Evolutionary conservation across 2,329 filamentous ascomycete species (phyloP).

Genomic region (Xylariaceae sp.): DNA sequence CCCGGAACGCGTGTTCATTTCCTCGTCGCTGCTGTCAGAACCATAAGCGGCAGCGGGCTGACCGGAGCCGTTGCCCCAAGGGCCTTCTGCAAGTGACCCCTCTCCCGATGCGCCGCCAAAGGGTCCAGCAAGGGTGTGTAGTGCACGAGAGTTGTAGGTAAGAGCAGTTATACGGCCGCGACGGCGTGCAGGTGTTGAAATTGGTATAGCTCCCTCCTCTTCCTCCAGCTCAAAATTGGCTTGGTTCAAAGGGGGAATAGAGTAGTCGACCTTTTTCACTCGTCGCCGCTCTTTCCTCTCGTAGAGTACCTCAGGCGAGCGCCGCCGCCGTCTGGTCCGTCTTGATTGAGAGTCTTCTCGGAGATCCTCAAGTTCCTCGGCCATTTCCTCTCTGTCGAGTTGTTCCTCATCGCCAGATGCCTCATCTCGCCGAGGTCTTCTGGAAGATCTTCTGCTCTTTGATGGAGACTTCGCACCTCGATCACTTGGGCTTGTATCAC

Average conservation of each 20-base stretch:
- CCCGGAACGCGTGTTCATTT: slow-evolving; percentile 63
- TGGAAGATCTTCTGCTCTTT: slow-evolving; percentile 39
- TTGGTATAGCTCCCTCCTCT: slow-evolving; percentile 55
- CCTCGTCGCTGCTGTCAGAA: slow-evolving; percentile 96
- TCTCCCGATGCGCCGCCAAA: slow-evolving; percentile 82
- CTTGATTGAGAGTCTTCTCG: slow-evolving; percentile 51
- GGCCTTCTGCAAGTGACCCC: slow-evolving; percentile 67
- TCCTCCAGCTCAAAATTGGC: slow-evolving; percentile 72
- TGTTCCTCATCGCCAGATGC: slow-evolving; percentile 56
- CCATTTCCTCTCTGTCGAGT: slow-evolving; percentile 61
- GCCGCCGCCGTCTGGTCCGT: slow-evolving; percentile 41
- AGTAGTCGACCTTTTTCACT: slow-evolving; percentile 75
- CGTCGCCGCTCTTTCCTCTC: slow-evolving; percentile 52
- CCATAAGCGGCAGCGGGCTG: slow-evolving; percentile 67
- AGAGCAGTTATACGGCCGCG: slow-evolving; percentile 59
- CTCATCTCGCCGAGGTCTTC: slow-evolving; percentile 43
- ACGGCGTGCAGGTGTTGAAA: slow-evolving; percentile 65
- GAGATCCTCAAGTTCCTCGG: slow-evolving; percentile 62
- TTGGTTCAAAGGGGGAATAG: slow-evolving; percentile 72
- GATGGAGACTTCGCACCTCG: slow-evolving; percentile 40
- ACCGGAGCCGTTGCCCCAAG: slow-evolving; percentile 63
- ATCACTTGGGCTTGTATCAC: slow-evolving; percentile 48
- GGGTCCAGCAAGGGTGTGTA: slow-evolving; percentile 88
- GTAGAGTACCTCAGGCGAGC: slow-evolving; percentile 56
- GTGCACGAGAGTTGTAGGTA: slow-evolving; percentile 67